Evolutionary conservation across 2,329 filamentous ascomycete genomes (phyloP), one percentile per base, ranked within the genome.

Genomic region (Beauveria sp.): DNA sequence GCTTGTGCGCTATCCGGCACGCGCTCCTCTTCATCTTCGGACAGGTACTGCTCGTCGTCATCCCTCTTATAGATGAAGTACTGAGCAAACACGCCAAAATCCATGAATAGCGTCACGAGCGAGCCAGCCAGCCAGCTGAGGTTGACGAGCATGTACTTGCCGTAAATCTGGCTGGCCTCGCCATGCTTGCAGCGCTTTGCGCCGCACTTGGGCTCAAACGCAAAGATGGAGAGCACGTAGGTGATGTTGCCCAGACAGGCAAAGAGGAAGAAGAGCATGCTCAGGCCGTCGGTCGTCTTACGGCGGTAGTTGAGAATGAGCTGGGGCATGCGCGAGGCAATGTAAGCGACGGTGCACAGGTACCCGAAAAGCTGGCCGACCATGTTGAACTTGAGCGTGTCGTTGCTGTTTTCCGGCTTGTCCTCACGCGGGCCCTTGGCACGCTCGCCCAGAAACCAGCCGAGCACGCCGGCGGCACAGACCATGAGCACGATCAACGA

Each of bases 161-260:
- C 85, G 73, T 98, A 98, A 14, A 93, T 80, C 1, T 72, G 76
- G 12, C 73, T 71, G 0, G 84, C 83, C 74, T 96, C 91, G 0
- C 87, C 89, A 0, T 80, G 76, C 28, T 72, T 73, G 75, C 93
- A 96, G 16, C 73, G 63, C 66, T 76, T 67, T 28, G 71, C 71
- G 34, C 71, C 72, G 65, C 91, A 96, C 34, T 83, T 78, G 0
- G 93, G 91, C 63, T 93, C 90, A 70, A 92, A 98, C 1, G 92
- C 93, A 65, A 98, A 82, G 67, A 99, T 98, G 43, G 88, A 93
- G 43, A 96, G 78, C 20, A 97, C 93, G 70, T 96, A 98, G 0
- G 93, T 97, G 66, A 96, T 74, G 73, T 99, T 99, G 2, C 95
- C 95, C 6, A 98, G 85, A 71, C 93, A 98, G 5, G 95, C 95